Base-by-base conservation (phyloP, 768 basidiomycete species). In the Lentinula sp. region DNA sequence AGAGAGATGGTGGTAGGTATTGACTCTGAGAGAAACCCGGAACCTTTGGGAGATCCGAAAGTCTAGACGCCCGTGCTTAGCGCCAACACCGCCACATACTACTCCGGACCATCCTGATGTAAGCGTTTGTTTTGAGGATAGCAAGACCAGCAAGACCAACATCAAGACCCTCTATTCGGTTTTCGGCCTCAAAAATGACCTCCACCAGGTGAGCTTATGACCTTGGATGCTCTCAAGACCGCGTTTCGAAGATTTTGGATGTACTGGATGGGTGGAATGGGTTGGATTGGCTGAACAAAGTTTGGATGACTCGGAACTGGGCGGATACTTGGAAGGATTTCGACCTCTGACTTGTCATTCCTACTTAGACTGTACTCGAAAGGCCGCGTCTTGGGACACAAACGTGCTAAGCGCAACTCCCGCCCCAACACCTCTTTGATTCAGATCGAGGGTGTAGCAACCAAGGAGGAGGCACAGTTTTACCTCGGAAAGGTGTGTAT, bases 361-460 rank as follows among this genome's bases (percentile, higher is more conserved):
- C 20, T 33, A n/a, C 64, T 41, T 73, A 96, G 95, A 85, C 85
- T 97, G 71, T 96, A 97, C 85, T 75, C 77, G 78, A 98, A 97
- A 83, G 97, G 93, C 75, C 94, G 97, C 70, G 87, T 99, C 73
- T 83, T 98, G 70, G 94, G 95, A 66, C 93, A 96, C 91, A 98
- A 98, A 82, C 93, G 97, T 66, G 95, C 92, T 64, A 98, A 98
- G 82, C 90, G 94, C 73, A 98, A 98, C 85, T 83, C 90, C 61
- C 85, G 89, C 72, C 95, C 94, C 72, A 96, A 96, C 83, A 97
- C 95, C 64, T 93, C 93, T 59, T 88, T 99, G 69, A 77, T 99
- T 70, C 94, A 96, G 78, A 93, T 99, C 73, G 97, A 99, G 81
- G 96, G 96, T 71, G 95, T 98, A 61, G 85, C 86, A 65, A 88